A percentile compares a stretch with the other conserved stretches of the same genome.
Conservation (phyloP, 371 early-diverging fungal species). For the Mortierella sp. region DNA sequence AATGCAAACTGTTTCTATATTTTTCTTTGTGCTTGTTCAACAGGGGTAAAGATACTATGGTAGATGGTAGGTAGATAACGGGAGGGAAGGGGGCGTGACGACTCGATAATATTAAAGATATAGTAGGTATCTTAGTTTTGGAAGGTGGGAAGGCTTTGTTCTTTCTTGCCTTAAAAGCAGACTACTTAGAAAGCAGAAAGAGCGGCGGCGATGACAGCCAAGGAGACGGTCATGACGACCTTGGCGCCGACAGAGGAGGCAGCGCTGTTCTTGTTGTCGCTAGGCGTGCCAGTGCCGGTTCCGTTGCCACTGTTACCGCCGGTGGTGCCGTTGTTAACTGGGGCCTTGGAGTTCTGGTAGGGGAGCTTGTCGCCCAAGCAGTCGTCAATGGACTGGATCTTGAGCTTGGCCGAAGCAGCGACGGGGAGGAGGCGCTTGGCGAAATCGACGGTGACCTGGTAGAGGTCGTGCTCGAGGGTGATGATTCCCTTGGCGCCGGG, state of each 20-base stretch:
- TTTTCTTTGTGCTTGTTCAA: not conserved
- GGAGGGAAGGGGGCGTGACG: not conserved
- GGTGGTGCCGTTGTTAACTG: not conserved
- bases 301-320: not conserved
- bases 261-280: not conserved
- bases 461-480: slow-evolving; percentile 40
- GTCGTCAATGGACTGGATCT: slow-evolving; percentile 16
- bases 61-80: not conserved
- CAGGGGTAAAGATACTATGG: not conserved
- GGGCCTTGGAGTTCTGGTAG: slow-evolving; percentile 23
- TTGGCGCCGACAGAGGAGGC: slow-evolving; percentile 3
- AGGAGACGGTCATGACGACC: slow-evolving; percentile 15
- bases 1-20: slow-evolving; percentile 8
- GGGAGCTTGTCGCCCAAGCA: slow-evolving; percentile 19
- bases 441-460: not conserved
- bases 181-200: not conserved
- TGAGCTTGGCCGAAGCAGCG: slow-evolving; percentile 11
- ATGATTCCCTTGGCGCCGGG: slow-evolving; percentile 26
- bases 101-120: slow-evolving; percentile 2
- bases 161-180: not conserved
- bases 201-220: slow-evolving; percentile 11
- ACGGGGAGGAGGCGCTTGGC: slow-evolving; percentile 17
- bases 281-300: not conserved
- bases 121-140: not conserved
- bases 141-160: no score